Conservation (phyloP, 805 yeast species). For the Tetrapisispora nanseiensis region DNA sequence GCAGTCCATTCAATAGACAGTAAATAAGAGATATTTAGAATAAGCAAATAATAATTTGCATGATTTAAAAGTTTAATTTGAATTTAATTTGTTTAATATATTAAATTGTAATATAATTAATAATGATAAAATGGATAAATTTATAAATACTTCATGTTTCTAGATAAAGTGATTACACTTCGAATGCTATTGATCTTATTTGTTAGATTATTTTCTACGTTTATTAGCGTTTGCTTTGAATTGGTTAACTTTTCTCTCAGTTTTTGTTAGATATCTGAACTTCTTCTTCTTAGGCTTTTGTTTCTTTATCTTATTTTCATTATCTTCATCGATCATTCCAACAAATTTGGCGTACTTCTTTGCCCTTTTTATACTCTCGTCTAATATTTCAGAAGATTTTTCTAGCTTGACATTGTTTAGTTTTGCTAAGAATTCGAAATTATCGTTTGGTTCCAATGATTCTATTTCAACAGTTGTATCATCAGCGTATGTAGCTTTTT, state of each 20-base stretch:
- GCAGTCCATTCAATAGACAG: neutral
- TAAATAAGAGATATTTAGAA: too few species aligned
- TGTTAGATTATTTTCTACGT: conserved; percentile 21
- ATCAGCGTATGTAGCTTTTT: conserved; percentile 26
- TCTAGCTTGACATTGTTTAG: conserved; percentile 63
- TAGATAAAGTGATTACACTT: too few species aligned
- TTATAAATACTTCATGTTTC: neutral
- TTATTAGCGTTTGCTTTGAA: conserved; percentile 35
- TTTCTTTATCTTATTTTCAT: conserved; percentile 17
- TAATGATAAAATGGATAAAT: neutral
- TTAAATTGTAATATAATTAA: neutral
- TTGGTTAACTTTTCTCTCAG: conserved; percentile 58
- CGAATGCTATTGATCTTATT: neutral
- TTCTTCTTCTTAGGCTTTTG: conserved; percentile 49
- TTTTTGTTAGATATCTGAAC: conserved; percentile 77
- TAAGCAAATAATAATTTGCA: too few species aligned
- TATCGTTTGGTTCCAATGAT: conserved; percentile 37
- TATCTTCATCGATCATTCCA: conserved; percentile 39
- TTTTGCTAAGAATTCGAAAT: conserved; percentile 52
- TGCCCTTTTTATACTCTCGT: conserved; percentile 68
- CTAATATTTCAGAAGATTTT: conserved; percentile 58
- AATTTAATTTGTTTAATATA: too few species aligned
- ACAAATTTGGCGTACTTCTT: conserved; percentile 68
- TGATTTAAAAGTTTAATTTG: too few species aligned
- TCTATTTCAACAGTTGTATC: conserved; percentile 41